Percentiles rank a stretch among this genome's conserved stretches.
These are phyloP conservation scores for Dipteronia sinensis DNA, from an alignment of 345 rosid genomes.

Conservation along the genomic window DNA sequence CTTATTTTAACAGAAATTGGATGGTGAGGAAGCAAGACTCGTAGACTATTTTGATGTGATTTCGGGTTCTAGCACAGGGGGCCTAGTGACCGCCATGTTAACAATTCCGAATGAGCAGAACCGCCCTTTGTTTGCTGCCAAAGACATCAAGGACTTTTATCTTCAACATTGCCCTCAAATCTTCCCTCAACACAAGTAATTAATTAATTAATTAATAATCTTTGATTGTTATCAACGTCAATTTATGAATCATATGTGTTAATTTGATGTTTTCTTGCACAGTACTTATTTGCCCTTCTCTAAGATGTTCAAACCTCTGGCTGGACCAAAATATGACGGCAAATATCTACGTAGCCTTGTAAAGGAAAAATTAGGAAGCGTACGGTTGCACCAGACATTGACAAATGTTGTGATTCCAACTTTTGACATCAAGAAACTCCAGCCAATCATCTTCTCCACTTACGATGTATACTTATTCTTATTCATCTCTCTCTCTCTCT, in stretches of 20 bases:
- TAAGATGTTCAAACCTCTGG: slow-evolving; percentile 42
- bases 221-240: no score
- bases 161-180: slow-evolving; percentile 54
- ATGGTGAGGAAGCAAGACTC: slow-evolving; percentile 63
- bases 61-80: slow-evolving; percentile 72
- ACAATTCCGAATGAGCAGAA: slow-evolving; percentile 53
- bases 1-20: slow-evolving; percentile 47
- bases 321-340: slow-evolving; percentile 70
- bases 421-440: slow-evolving; percentile 67
- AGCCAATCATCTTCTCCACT: slow-evolving; percentile 65
- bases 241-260: no score
- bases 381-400: slow-evolving; percentile 52
- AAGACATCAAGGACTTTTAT: slow-evolving; percentile 60
- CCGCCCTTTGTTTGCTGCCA: slow-evolving; percentile 71
- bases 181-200: slow-evolving; percentile 55
- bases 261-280: no score
- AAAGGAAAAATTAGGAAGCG: slow-evolving; percentile 48
- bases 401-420: slow-evolving; percentile 79
- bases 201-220: no score
- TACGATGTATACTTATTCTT: slow-evolving; percentile 38
- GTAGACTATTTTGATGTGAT: slow-evolving; percentile 77
- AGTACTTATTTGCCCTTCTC: slow-evolving; percentile 23
- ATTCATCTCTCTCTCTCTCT: no score
- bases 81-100: slow-evolving; percentile 72
- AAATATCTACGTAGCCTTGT: slow-evolving; percentile 47